Percentiles rank a stretch among this genome's conserved stretches.
Conservation (phyloP, 2,329 filamentous ascomycete species). For the Curvularia verruculosa region DNA sequence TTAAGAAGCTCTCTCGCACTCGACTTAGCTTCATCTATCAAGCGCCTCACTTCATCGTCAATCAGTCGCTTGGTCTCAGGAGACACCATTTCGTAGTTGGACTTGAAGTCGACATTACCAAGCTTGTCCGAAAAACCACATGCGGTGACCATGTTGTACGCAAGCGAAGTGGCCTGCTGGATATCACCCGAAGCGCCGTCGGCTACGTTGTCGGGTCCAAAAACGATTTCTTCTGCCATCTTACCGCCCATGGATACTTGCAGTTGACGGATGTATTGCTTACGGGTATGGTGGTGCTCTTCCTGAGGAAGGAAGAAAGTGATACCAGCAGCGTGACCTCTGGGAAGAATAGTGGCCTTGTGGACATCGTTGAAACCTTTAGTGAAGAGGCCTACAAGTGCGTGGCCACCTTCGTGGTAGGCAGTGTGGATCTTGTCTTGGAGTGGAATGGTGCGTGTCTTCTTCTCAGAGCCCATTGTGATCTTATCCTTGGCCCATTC, state of each 20-base stretch:
- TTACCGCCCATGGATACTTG: slow-evolving; percentile 85
- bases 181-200: slow-evolving; percentile 87
- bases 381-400: slow-evolving; percentile 84
- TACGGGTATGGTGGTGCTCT: slow-evolving; percentile 79
- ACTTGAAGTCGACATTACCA: slow-evolving; percentile 86
- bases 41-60: slow-evolving; percentile 83
- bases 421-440: slow-evolving; percentile 97
- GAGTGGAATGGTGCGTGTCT: slow-evolving; percentile 85
- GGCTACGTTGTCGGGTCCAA: slow-evolving; percentile 88
- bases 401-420: slow-evolving; percentile 95
- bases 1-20: slow-evolving; percentile 75
- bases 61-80: slow-evolving; percentile 85
- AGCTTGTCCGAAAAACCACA: slow-evolving; percentile 88
- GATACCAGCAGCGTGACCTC: slow-evolving; percentile 83
- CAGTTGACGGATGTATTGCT: slow-evolving; percentile 80
- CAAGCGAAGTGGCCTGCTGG: slow-evolving; percentile 77
- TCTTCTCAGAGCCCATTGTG: slow-evolving; percentile 92
- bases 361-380: slow-evolving; percentile 79
- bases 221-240: slow-evolving; percentile 89
- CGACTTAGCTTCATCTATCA: slow-evolving; percentile 80
- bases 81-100: slow-evolving; percentile 80
- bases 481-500: slow-evolving; percentile 99
- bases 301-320: slow-evolving; percentile 91
- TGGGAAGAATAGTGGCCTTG: slow-evolving; percentile 96
- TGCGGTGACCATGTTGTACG: slow-evolving; percentile 85